Evolutionary conservation across 164 flowering plant genomes (phyloP).

Genomic region (Vitis rotundifolia): DNA sequence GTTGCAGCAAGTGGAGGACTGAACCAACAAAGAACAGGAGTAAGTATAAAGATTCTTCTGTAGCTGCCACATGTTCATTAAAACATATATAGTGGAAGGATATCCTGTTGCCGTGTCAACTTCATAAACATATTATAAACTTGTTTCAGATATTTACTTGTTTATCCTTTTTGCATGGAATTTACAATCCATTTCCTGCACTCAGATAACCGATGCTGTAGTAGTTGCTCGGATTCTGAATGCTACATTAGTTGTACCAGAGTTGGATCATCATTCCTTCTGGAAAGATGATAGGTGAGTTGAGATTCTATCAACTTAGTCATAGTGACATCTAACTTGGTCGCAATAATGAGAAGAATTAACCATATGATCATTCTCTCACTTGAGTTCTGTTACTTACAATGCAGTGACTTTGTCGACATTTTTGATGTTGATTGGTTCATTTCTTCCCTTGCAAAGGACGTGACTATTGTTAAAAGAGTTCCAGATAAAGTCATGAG

Average conservation of each 20-base stretch:
- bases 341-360: background rate
- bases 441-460: conserved; percentile 86
- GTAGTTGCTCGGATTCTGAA: conserved; percentile 95
- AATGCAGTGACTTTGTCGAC: conserved; percentile 82
- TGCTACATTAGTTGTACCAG: conserved; percentile 93
- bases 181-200: conserved; percentile 10
- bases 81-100: background rate
- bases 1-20: conserved; percentile 98
- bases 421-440: conserved; percentile 95
- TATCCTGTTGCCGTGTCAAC: background rate
- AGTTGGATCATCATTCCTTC: conserved; percentile 91
- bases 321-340: background rate
- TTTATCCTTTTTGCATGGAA: background rate
- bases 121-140: too few species aligned
- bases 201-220: conserved; percentile 96
- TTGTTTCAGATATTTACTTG: too few species aligned
- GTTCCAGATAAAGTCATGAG: conserved; percentile 89
- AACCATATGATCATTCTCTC: conserved; percentile 8
- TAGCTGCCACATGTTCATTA: too few species aligned
- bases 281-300: conserved; percentile 96
- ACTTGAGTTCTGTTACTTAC: conserved; percentile 8
- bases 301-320: conserved; percentile 11
- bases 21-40: conserved; percentile 97
- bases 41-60: conserved; percentile 33
- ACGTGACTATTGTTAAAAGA: conserved; percentile 75